Evolutionary conservation across 2,329 filamentous ascomycete genomes (phyloP).

Genomic region (Cladophialophora psammophila): DNA sequence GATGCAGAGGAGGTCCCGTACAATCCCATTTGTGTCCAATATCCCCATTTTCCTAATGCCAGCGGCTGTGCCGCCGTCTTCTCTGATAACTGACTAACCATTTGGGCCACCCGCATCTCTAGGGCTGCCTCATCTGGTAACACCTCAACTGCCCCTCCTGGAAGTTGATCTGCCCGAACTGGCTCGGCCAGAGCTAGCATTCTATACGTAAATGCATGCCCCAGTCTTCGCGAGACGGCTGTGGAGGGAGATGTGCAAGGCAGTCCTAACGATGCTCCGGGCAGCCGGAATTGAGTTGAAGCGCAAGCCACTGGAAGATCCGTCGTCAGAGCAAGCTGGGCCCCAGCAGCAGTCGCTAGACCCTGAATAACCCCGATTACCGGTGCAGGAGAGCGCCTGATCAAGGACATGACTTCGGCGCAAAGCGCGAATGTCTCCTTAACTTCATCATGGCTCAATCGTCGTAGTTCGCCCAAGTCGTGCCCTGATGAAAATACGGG

Average conservation of each 20-base stretch:
- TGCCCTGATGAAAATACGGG: slow-evolving; percentile 40
- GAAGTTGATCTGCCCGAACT: slow-evolving; percentile 36
- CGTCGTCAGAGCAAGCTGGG: slow-evolving; percentile 38
- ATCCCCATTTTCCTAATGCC: slow-evolving; percentile 40
- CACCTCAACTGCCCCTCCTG: slow-evolving; percentile 36
- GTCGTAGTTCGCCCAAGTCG: slow-evolving; percentile 37
- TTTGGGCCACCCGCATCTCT: slow-evolving; percentile 34
- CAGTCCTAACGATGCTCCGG: slow-evolving; percentile 38
- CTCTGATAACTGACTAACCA: slow-evolving; percentile 34
- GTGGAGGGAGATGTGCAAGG: slow-evolving; percentile 40
- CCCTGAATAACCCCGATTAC: slow-evolving; percentile 40
- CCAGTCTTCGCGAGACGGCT: slow-evolving; percentile 35
- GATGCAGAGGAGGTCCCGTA: slow-evolving; percentile 18
- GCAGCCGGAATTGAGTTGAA: slow-evolving; percentile 38
- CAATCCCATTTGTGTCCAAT: slow-evolving; percentile 38
- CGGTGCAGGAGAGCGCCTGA: slow-evolving; percentile 38
- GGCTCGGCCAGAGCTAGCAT: slow-evolving; percentile 40
- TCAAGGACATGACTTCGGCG: slow-evolving; percentile 40
- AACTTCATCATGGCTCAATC: slow-evolving; percentile 38
- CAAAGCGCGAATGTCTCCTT: slow-evolving; percentile 41
- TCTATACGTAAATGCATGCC: slow-evolving; percentile 38
- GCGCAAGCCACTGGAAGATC: slow-evolving; percentile 37
- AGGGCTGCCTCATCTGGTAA: slow-evolving; percentile 34
- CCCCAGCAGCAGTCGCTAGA: slow-evolving; percentile 39
- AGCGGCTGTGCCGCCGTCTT: slow-evolving; percentile 36